Base-by-base conservation (phyloP, 2,329 filamentous ascomycete species). In the Alternaria longipes region DNA sequence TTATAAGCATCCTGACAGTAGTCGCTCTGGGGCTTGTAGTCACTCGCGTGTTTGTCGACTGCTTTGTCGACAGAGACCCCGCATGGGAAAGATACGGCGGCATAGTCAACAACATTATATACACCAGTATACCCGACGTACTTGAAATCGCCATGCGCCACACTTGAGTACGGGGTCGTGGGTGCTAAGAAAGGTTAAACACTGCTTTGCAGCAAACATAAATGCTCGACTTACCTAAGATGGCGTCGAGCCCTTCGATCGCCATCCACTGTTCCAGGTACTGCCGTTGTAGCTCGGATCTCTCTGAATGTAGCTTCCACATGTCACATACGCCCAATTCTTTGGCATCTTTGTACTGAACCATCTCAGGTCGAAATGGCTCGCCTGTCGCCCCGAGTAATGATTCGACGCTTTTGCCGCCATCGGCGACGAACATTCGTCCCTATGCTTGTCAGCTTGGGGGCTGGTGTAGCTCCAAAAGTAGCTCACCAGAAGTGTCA, bases 321-420 rank as follows among this genome's bases (percentile, higher is more conserved):
- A 85, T 78, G 8, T 81, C 79, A 53, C 78, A 65, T 0, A 78
- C 76, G 0, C 82, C 82, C 2, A 82, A 59, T 45, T 85, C 84
- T 8, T 66, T 70, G 0, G 83, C 81, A 1, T 79, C 63, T 50
- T 75, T 74, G 60, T 85, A 85, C 2, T 60, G 54, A 20, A 75
- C 60, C 83, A 86, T 84, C 62, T 86, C 84, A 0, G 83, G 83
- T 9, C 83, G 78, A 60, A 80, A 81, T 1, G 82, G 82, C 64
- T 84, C 82, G 7, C 69, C 67, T 0, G 79, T 80, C 0, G 78
- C 75, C 12, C 74, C 74, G 3, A 84, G 74, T 46, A 83, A 74
- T 12, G 77, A 74, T 51, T 73, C 52, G 4, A 85, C 75, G 11
- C 80, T 82, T 59, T 83, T 83, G 1, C 82, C 84, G n/a, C 84